Evolutionary conservation across 1,139 yeast genomes (phyloP).

Genomic region (Saccharomycopsis hybrid): DNA sequence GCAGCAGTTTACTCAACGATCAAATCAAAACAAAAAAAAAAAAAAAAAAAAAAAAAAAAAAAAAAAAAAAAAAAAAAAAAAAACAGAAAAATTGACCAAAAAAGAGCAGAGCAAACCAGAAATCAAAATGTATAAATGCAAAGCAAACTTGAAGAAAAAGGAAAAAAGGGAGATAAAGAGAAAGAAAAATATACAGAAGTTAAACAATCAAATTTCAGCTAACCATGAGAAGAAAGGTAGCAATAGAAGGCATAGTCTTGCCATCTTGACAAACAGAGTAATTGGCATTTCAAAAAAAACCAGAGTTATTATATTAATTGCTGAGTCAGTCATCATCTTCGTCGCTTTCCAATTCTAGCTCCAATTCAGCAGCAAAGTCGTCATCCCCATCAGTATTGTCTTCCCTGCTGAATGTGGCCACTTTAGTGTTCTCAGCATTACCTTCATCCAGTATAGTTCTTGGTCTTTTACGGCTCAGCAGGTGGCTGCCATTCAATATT

Average conservation of each 20-base stretch:
- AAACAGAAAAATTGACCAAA: no score
- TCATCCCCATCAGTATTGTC: slow-evolving; percentile 4
- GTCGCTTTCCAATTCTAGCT: slow-evolving; percentile 13
- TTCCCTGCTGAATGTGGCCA: not conserved
- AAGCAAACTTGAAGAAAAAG: not conserved
- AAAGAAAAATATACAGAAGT: not conserved
- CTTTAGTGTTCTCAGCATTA: not conserved
- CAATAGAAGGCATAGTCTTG: not conserved
- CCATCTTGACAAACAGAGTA: no score
- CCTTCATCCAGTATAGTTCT: not conserved
- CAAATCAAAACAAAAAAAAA: no score
- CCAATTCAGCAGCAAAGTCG: slow-evolving; percentile 10
- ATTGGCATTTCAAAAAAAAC: no score
- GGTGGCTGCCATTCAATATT: not conserved
- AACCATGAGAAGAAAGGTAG: not conserved
- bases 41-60: no score
- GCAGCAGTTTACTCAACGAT: no score
- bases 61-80: no score
- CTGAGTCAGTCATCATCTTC: not conserved
- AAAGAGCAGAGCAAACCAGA: no score
- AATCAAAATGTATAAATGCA: not conserved
- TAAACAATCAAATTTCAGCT: no score
- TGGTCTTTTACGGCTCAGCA: not conserved
- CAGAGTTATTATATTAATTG: no score
- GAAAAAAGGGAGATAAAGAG: no score